Percentiles rank a stretch among this genome's conserved stretches.
Conservation (phyloP, 129 eudicot species). For the Flaveria robusta region DNA sequence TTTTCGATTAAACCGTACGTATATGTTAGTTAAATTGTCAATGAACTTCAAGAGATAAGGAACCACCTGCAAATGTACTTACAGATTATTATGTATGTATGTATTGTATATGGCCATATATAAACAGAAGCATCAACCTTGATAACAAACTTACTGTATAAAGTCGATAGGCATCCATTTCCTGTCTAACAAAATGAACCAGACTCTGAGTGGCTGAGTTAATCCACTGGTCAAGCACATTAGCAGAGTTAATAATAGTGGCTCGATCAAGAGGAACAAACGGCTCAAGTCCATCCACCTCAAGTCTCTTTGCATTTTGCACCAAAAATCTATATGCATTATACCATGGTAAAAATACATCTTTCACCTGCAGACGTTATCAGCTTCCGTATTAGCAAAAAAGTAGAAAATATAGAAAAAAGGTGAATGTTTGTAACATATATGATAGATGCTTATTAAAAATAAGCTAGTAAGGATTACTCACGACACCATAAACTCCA, state of each 20-base stretch:
- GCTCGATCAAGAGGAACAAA: conserved; percentile 62
- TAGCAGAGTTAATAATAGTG: conserved; percentile 61
- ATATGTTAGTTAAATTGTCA: conserved; percentile 76
- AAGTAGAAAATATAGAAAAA: not conserved
- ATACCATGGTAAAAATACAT: conserved; percentile 94
- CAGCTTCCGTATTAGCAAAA: not conserved
- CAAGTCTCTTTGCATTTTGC: conserved; percentile 86
- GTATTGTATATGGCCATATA: not conserved
- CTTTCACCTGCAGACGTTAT: conserved; percentile 57
- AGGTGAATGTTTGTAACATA: not conserved
- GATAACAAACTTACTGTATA: conserved; percentile 56
- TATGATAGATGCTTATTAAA: not conserved
- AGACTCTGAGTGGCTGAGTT: conserved; percentile 81
- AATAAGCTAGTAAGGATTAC: conserved; percentile 29
- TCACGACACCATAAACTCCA: conserved; percentile 81
- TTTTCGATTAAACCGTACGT: conserved; percentile 84
- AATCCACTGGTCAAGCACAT: conserved; percentile 94
- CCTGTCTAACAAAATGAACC: conserved; percentile 85
- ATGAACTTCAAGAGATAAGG: conserved; percentile 77
- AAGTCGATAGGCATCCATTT: conserved; percentile 90
- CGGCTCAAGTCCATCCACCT: conserved; percentile 70
- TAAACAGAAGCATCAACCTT: not conserved
- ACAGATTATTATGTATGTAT: conserved; percentile 7
- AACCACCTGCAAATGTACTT: conserved; percentile 61
- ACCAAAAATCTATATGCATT: conserved; percentile 92